Percentiles rank a stretch among this genome's conserved stretches.
These are phyloP conservation scores for Neopestalotiopsis rosae DNA, from an alignment of 2,329 filamentous ascomycete species.

Conservation along the genomic window DNA sequence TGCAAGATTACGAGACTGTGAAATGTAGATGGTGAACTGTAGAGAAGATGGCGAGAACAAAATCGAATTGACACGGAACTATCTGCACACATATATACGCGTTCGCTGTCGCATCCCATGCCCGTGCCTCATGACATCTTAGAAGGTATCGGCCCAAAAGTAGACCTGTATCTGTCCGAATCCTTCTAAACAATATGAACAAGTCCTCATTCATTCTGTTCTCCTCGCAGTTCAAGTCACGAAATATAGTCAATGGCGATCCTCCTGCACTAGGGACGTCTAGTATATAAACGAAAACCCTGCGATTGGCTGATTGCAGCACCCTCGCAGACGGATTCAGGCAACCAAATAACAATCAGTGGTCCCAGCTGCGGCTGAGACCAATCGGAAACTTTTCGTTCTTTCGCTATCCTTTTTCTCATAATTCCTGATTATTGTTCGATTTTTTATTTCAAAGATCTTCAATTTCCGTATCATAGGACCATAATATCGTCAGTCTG, in stretches of 20 bases:
- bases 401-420: neutral
- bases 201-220: too few relatives aligned
- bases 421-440: too few relatives aligned
- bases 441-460: too few relatives aligned
- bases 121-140: neutral
- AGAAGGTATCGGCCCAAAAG: too few relatives aligned
- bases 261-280: neutral
- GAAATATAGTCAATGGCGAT: too few relatives aligned
- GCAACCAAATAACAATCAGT: neutral
- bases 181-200: too few relatives aligned
- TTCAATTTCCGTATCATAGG: too few relatives aligned
- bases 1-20: neutral
- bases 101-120: neutral
- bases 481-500: too few relatives aligned
- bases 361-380: neutral
- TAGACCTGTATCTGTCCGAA: too few relatives aligned
- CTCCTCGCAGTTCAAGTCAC: too few relatives aligned
- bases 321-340: neutral
- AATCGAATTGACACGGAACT: neutral
- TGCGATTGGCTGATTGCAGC: neutral
- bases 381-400: neutral
- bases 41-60: neutral
- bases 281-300: neutral
- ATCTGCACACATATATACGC: neutral
- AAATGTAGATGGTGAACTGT: neutral